phyloP scores from a whole-genome alignment of 1,284 basidiomycete genomes.

The Ceratorhiza oryzae-sativae region DNA sequence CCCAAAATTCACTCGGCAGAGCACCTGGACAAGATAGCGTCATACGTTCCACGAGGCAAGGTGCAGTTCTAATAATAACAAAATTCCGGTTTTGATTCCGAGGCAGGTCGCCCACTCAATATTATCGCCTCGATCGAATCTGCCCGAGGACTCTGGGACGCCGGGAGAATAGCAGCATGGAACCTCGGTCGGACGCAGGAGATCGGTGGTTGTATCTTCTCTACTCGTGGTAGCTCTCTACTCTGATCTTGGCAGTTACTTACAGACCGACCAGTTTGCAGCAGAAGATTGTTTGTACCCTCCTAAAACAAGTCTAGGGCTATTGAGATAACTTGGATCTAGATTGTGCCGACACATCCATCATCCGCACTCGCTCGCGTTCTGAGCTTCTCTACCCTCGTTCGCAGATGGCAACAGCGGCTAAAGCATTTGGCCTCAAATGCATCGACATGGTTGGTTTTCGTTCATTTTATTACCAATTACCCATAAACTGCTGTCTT shows the following conservation, averaged over 20 bases:
- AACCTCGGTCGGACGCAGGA: constrained; percentile 47
- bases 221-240: constrained; percentile 37
- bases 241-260: neutral
- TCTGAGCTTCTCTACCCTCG: constrained; percentile 84
- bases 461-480: constrained; percentile 32
- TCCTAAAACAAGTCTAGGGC: neutral
- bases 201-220: constrained; percentile 48
- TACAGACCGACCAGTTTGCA: constrained; percentile 67
- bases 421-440: constrained; percentile 83
- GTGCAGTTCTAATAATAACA: no score
- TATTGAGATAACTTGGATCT: neutral
- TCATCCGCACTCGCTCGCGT: constrained; percentile 78
- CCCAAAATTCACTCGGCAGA: constrained; percentile 78
- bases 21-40: constrained; percentile 70
- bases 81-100: constrained; percentile 44
- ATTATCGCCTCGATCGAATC: constrained; percentile 84
- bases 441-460: constrained; percentile 85
- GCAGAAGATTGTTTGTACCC: constrained; percentile 81
- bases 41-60: constrained; percentile 50
- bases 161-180: constrained; percentile 72
- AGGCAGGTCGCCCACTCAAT: constrained; percentile 54
- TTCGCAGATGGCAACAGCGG: constrained; percentile 82
- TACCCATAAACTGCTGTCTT: neutral
- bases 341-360: constrained; percentile 82
- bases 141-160: constrained; percentile 67